Percentiles rank a stretch among this genome's conserved stretches.
These are phyloP conservation scores for Pelargonium cotyledonis DNA, from an alignment of 441 rosid genomes.

Conservation along the genomic window DNA sequence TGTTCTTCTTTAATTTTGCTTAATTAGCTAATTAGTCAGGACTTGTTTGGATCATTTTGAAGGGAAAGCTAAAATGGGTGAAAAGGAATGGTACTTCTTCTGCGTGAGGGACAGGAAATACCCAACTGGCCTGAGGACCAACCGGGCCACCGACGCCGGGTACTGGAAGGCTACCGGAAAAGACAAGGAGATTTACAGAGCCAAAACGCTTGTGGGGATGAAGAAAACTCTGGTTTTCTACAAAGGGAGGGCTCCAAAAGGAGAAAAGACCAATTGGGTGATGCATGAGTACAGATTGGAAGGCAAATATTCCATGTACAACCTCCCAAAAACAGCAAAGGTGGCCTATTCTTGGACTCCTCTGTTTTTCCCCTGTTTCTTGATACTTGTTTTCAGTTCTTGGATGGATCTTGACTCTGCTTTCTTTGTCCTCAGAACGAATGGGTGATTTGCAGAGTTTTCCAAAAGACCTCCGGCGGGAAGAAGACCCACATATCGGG, in stretches of 20 bases:
- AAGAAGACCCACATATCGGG: constrained; percentile 27
- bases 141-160: background rate
- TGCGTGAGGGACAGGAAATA: background rate
- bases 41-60: too few relatives aligned
- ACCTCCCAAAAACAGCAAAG: constrained; percentile 30
- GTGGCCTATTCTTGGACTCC: constrained; percentile 10
- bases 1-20: too few relatives aligned
- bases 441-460: constrained; percentile 46
- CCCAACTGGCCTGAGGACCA: background rate
- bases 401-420: background rate
- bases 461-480: constrained; percentile 32
- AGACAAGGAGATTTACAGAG: constrained; percentile 38
- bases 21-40: too few relatives aligned
- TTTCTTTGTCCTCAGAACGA: constrained; percentile 30
- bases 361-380: background rate
- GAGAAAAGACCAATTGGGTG: constrained; percentile 42
- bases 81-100: constrained; percentile 1
- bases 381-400: background rate
- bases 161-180: constrained; percentile 46
- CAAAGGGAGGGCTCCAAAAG: constrained; percentile 61
- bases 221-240: constrained; percentile 48
- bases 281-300: constrained; percentile 43
- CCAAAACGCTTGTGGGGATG: constrained; percentile 40
- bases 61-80: background rate
- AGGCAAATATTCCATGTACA: constrained; percentile 26